Evolutionary conservation across 139 green algal species (phyloP).

Genomic region (Medakamo hakoo): DNA sequence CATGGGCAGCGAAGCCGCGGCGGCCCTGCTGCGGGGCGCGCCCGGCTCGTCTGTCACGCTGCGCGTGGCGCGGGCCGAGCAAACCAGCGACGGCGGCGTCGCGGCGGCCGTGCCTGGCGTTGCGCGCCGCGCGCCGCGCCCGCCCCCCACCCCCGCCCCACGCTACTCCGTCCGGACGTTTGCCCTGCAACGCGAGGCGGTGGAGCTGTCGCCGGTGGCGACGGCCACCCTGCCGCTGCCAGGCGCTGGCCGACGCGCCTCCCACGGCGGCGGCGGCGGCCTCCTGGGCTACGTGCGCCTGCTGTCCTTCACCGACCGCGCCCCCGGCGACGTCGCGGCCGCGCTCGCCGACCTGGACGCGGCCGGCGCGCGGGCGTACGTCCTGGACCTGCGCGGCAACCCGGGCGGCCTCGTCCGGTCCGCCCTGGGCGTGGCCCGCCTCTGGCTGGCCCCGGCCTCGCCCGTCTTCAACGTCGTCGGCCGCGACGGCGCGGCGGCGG

Average conservation of each 20-base stretch:
- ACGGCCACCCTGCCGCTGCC: too few species aligned
- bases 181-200: constrained; percentile 40
- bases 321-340: constrained; percentile 43
- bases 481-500: neutral
- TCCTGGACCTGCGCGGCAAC: constrained; percentile 90
- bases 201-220: constrained; percentile 57
- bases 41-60: constrained; percentile 49
- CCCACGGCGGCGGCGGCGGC: too few species aligned
- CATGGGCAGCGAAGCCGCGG: constrained; percentile 52
- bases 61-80: constrained; percentile 28
- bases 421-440: constrained; percentile 43
- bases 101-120: too few species aligned
- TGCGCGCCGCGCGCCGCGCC: too few species aligned
- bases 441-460: constrained; percentile 37
- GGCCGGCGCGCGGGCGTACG: constrained; percentile 53
- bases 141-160: too few species aligned
- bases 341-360: constrained; percentile 55
- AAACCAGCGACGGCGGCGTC: neutral
- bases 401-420: constrained; percentile 70
- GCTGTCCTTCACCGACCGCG: constrained; percentile 60
- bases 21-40: constrained; percentile 50
- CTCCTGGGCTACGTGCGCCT: constrained; percentile 69
- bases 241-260: too few species aligned
- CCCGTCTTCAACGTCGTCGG: constrained; percentile 20
- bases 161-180: constrained; percentile 17